Evolutionary conservation across 2,329 filamentous ascomycete genomes (phyloP).

Genomic region (Alternaria angustiovoidea): DNA sequence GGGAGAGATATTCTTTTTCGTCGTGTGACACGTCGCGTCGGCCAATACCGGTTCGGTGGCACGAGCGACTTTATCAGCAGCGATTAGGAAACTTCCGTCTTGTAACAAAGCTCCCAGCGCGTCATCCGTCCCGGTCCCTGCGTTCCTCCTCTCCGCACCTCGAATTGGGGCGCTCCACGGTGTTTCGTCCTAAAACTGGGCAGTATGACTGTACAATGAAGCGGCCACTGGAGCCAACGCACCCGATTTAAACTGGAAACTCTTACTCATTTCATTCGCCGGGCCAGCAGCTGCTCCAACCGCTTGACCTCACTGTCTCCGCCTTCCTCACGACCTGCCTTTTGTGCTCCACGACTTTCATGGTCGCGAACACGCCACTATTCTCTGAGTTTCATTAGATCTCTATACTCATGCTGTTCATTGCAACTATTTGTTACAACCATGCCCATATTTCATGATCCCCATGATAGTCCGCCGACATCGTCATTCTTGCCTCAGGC

Average conservation of each 20-base stretch:
- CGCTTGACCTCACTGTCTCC: slow-evolving; percentile 38
- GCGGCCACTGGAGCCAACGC: slow-evolving; percentile 47
- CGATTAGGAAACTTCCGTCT: slow-evolving; percentile 36
- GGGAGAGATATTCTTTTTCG: slow-evolving; percentile 17
- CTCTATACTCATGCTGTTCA: slow-evolving; percentile 37
- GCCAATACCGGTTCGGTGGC: slow-evolving; percentile 26
- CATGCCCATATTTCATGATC: slow-evolving; percentile 54
- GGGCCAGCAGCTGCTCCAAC: slow-evolving; percentile 45
- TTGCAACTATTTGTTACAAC: slow-evolving; percentile 25
- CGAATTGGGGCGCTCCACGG: slow-evolving; percentile 25
- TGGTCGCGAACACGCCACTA: slow-evolving; percentile 19
- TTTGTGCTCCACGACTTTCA: slow-evolving; percentile 28
- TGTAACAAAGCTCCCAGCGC: slow-evolving; percentile 33
- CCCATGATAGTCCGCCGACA: slow-evolving; percentile 37
- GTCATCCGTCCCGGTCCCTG: slow-evolving; percentile 38
- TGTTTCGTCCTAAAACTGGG: slow-evolving; percentile 32
- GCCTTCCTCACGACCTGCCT: slow-evolving; percentile 28
- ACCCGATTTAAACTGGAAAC: slow-evolving; percentile 35
- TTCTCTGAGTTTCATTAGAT: slow-evolving; percentile 9
- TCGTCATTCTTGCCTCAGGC: slow-evolving; percentile 26
- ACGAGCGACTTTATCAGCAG: slow-evolving; percentile 36
- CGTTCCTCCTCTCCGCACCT: slow-evolving; percentile 32
- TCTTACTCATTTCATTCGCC: slow-evolving; percentile 40
- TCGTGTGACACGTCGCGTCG: slow-evolving; percentile 35
- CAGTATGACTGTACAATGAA: slow-evolving; percentile 27